A percentile compares a stretch with the other conserved stretches of the same genome.
Conservation (phyloP, 352 stramenopile species). For the Lagenidium giganteum region DNA sequence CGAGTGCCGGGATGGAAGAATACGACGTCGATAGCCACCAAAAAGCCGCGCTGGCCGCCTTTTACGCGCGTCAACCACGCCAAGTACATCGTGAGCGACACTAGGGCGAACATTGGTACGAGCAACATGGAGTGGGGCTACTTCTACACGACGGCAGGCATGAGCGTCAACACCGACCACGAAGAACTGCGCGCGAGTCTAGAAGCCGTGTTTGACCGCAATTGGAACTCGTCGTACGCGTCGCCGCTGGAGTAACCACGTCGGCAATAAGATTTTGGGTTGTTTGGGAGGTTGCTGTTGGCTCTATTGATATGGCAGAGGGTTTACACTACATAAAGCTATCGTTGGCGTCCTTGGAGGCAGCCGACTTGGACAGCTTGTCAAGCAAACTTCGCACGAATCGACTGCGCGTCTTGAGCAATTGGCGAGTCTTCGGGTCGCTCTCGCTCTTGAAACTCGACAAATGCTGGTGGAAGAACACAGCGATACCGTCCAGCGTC, state of each 20-base stretch:
- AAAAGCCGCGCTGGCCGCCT: constrained; percentile 34
- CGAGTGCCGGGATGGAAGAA: constrained; percentile 56
- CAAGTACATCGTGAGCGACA: constrained; percentile 72
- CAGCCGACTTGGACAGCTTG: constrained; percentile 55
- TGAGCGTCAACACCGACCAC: constrained; percentile 60
- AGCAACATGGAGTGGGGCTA: constrained; percentile 81
- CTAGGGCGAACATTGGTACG: constrained; percentile 61
- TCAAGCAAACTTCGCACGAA: constrained; percentile 68
- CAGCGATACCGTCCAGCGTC: constrained; percentile 69
- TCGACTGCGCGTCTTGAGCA: constrained; percentile 61
- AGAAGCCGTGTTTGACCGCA: constrained; percentile 50
- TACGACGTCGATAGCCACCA: constrained; percentile 22
- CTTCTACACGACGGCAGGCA: constrained; percentile 70
- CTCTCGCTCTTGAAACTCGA: constrained; percentile 48
- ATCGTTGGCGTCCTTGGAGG: constrained; percentile 30
- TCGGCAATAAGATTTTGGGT: background rate
- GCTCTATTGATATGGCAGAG: background rate
- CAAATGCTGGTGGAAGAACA: constrained; percentile 80
- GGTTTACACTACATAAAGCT: constrained; percentile 35
- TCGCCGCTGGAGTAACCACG: constrained; percentile 19
- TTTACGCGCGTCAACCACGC: constrained; percentile 68
- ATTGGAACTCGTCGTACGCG: constrained; percentile 60
- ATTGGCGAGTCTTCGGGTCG: constrained; percentile 24
- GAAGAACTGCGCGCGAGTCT: constrained; percentile 33
- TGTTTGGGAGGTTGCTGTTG: background rate